A percentile compares a stretch with the other conserved stretches of the same genome.
Conservation (phyloP, 805 yeast genomes). For the Saccharomyces jurei region DNA sequence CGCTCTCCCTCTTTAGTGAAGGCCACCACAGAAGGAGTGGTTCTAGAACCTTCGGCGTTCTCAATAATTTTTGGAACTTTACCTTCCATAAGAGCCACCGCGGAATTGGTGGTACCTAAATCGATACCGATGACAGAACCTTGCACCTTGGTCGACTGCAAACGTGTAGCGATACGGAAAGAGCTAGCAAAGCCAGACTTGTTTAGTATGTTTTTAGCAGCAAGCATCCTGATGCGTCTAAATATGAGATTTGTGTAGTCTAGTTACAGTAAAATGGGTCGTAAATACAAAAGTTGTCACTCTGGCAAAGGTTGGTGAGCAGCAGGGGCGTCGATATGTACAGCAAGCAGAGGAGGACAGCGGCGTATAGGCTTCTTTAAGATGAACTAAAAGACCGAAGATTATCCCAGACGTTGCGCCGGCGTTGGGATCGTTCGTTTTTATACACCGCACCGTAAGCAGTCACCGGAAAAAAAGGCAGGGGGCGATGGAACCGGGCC, state of each 20-base stretch:
- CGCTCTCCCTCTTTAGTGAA: slow-evolving; percentile 88
- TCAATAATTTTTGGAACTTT: slow-evolving; percentile 62
- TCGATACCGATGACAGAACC: slow-evolving; percentile 68
- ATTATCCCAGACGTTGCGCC: neutral
- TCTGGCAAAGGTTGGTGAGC: neutral
- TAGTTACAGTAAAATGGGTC: neutral
- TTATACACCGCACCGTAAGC: neutral
- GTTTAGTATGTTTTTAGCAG: slow-evolving; percentile 21
- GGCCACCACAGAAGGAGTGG: slow-evolving; percentile 92
- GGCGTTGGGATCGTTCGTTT: neutral
- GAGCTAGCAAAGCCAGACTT: slow-evolving; percentile 11
- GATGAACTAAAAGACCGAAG: neutral
- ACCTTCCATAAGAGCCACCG: slow-evolving; percentile 75
- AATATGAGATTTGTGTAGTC: neutral
- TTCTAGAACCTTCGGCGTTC: slow-evolving; percentile 76
- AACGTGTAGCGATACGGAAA: slow-evolving; percentile 25
- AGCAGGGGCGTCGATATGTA: neutral
- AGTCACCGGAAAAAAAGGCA: neutral
- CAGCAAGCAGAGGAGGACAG: neutral
- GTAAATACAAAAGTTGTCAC: neutral
- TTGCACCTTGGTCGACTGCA: slow-evolving; percentile 32
- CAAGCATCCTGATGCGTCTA: slow-evolving; percentile 14
- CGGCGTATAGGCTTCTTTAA: neutral
- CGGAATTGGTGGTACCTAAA: slow-evolving; percentile 82
- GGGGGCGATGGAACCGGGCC: neutral